Conservation (phyloP, 352 stramenopile species). For the Pythium phragmitis region DNA sequence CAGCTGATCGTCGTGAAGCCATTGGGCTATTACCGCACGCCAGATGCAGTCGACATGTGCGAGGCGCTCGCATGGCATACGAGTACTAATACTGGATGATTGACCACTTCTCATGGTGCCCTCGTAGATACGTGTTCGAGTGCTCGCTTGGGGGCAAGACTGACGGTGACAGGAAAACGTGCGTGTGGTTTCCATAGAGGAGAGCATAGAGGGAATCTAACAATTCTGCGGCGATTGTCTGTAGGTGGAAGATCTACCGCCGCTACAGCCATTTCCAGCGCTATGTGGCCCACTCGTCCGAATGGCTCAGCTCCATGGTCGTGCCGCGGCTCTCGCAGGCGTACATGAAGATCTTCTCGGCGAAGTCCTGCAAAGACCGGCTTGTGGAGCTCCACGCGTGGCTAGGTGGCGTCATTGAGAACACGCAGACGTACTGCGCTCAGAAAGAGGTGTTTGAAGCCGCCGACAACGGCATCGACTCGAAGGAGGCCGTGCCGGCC, state of each 20-base stretch:
- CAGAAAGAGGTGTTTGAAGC: conserved; percentile 34
- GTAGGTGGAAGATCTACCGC: conserved; percentile 80
- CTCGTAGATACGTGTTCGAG: conserved; percentile 75
- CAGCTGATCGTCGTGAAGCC: conserved; percentile 52
- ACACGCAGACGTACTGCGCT: conserved; percentile 58
- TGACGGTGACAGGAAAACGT: conserved; percentile 44
- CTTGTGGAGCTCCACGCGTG: conserved; percentile 72
- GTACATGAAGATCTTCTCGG: conserved; percentile 81
- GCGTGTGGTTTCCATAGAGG: conserved; percentile 3
- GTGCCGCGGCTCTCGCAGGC: conserved; percentile 68
- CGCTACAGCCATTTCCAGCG: conserved; percentile 85
- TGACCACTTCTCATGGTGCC: neutral
- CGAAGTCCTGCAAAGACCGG: conserved; percentile 74
- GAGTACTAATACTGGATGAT: neutral
- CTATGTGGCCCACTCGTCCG: conserved; percentile 62
- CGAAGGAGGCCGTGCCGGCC: conserved; percentile 41
- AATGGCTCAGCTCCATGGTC: conserved; percentile 53
- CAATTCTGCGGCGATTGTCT: neutral
- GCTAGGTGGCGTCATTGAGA: conserved; percentile 64
- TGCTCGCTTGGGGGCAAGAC: conserved; percentile 39
- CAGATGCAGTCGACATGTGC: conserved; percentile 81
- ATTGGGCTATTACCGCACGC: conserved; percentile 78
- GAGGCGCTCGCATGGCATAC: conserved; percentile 10
- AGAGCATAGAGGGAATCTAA: too few relatives aligned
- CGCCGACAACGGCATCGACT: conserved; percentile 27